Percentiles rank a stretch among this genome's conserved stretches.
Evolutionary conservation across 768 basidiomycete genomes (phyloP).

Genomic region (Trametes villosa): DNA sequence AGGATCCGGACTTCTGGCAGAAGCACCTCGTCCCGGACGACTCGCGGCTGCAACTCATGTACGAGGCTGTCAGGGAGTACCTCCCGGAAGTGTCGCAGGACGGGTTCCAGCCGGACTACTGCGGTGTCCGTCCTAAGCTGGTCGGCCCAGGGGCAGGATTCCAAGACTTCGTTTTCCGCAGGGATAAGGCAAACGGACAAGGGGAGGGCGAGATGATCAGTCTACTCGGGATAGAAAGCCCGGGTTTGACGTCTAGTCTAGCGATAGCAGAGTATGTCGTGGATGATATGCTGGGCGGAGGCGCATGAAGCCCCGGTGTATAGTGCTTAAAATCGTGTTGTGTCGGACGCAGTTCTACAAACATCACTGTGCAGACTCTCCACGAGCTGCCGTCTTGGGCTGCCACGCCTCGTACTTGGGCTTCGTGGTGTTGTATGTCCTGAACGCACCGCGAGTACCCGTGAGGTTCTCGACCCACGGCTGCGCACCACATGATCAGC

Average conservation of each 20-base stretch:
- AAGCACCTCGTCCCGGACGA: slow-evolving; percentile 66
- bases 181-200: slow-evolving; percentile 49
- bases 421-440: slow-evolving; percentile 82
- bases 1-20: slow-evolving; percentile 78
- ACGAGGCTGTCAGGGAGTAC: slow-evolving; percentile 72
- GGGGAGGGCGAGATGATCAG: slow-evolving; percentile 64
- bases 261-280: slow-evolving; percentile 87
- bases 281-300: slow-evolving; percentile 52
- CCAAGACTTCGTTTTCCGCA: slow-evolving; percentile 80
- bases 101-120: slow-evolving; percentile 80
- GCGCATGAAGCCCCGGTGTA: background rate
- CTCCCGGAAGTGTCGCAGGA: slow-evolving; percentile 63
- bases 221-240: slow-evolving; percentile 89
- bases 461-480: slow-evolving; percentile 89
- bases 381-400: slow-evolving; percentile 65
- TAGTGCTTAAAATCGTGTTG: slow-evolving; percentile 9
- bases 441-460: slow-evolving; percentile 90
- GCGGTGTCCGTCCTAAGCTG: slow-evolving; percentile 88
- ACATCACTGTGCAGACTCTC: slow-evolving; percentile 27
- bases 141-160: slow-evolving; percentile 74
- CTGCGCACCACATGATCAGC: slow-evolving; percentile 42
- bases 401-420: slow-evolving; percentile 88
- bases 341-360: slow-evolving; percentile 1
- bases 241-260: slow-evolving; percentile 86
- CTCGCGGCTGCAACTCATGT: slow-evolving; percentile 64